Evolutionary conservation across 768 basidiomycete genomes (phyloP), one percentile per base, ranked within the genome.

Genomic region (Nidula microcarpa): DNA sequence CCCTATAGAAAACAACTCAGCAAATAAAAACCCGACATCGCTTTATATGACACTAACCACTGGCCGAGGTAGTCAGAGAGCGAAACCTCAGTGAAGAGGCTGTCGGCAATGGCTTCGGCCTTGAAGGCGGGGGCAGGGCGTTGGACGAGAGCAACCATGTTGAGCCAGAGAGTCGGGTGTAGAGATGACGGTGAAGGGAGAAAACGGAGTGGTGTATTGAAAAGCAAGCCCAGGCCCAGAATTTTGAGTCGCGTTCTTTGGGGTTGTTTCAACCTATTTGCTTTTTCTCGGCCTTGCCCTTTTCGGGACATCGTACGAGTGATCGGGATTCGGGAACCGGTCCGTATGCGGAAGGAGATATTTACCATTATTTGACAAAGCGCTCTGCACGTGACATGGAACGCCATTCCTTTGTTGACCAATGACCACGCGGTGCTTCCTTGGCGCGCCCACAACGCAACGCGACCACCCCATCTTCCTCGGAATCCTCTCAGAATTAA

Each of bases 101-200:
- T 87, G 45, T 89, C 85, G 56, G 84, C 74, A 60, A 96, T 87
- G 57, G 86, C 83, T 39, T 84, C 77, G 48, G 85, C 84, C 54
- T 74, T 83, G 76, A 93, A 93, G 16, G 74, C 65, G 49, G 94
- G 94, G 46, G 94, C 93, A 50, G 91, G 88, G 59, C 83, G 87
- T 76, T 94, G 93, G 61, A 96, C 80, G 49, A 80, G 74, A 57
- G 81, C 85, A 61, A 76, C 74, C 81, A 82, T 82, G 39, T 45
- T 63, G 45, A 46, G 45, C 33, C 41, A 41, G 33, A 41, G 33
- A 37, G 43, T 16, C 18, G 37, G 13, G 11, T 36, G 13, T 10
- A 14, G 52, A 32, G 44, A 18, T 35, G 16, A 45, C 50, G 49
- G 37, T 37, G 48, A 41, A 47, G 52, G 36, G 35, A 39, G 33